phyloP scores from a whole-genome alignment of 1,284 basidiomycete genomes.

The Singerocomus rubriflavus region DNA sequence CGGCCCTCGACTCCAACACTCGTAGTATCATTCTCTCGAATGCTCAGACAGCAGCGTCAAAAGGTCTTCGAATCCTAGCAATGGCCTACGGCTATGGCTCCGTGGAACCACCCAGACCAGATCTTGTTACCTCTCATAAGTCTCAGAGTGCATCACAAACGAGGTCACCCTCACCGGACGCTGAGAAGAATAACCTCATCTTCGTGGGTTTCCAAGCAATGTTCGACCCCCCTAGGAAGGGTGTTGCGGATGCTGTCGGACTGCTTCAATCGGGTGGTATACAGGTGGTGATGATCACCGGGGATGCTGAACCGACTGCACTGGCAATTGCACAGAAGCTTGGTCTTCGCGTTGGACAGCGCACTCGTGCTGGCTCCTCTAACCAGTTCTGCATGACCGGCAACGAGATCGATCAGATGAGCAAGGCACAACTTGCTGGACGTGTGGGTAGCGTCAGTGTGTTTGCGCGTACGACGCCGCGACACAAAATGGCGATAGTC shows the following conservation, averaged over 20 bases:
- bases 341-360: slow-evolving; percentile 65
- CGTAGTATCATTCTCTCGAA: slow-evolving; percentile 65
- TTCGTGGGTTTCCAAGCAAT: slow-evolving; percentile 95
- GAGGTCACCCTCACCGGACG: slow-evolving; percentile 33
- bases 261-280: slow-evolving; percentile 83
- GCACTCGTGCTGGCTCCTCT: slow-evolving; percentile 4
- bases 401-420: slow-evolving; percentile 82
- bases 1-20: slow-evolving; percentile 67
- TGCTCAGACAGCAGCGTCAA: slow-evolving; percentile 68
- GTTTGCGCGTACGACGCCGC: slow-evolving; percentile 92
- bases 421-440: slow-evolving; percentile 77
- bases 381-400: slow-evolving; percentile 69
- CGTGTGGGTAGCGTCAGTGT: slow-evolving; percentile 81
- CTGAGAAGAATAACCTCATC: slow-evolving; percentile 62
- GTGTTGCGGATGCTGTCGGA: slow-evolving; percentile 86
- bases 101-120: slow-evolving; percentile 39
- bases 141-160: slow-evolving; percentile 19
- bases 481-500: slow-evolving; percentile 97
- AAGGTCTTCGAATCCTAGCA: slow-evolving; percentile 85
- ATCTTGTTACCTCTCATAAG: slow-evolving; percentile 22
- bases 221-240: slow-evolving; percentile 91
- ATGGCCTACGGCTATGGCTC: slow-evolving; percentile 84
- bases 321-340: slow-evolving; percentile 85
- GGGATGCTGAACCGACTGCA: slow-evolving; percentile 91
- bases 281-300: slow-evolving; percentile 98